phyloP scores from a whole-genome alignment of 306 rosid species.

The Vachellia pachyceras region DNA sequence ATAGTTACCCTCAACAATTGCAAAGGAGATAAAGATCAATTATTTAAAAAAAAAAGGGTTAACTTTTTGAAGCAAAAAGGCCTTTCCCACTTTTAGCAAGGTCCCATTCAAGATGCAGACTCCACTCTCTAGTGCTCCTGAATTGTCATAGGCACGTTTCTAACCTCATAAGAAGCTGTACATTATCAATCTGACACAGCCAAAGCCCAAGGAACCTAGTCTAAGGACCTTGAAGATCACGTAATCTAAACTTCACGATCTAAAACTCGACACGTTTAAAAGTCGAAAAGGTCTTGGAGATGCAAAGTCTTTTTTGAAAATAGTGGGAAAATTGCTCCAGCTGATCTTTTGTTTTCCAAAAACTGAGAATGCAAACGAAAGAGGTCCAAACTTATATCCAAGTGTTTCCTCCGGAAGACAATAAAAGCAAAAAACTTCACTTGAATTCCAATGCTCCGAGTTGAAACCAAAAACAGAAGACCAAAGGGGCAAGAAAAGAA shows the following conservation, averaged over 20 bases:
- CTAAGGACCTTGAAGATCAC: constrained; percentile 24
- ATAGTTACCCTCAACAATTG: constrained; percentile 40
- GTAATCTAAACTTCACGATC: constrained; percentile 39
- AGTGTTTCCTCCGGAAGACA: not conserved
- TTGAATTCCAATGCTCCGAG: constrained; percentile 22
- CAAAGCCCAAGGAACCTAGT: constrained; percentile 11
- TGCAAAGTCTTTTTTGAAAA: not conserved
- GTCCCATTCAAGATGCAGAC: constrained; percentile 69
- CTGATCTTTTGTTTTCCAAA: constrained; percentile 38
- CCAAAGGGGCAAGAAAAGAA: not conserved
- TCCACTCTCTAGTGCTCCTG: constrained; percentile 40
- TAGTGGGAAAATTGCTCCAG: constrained; percentile 1
- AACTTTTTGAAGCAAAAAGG: constrained; percentile 46
- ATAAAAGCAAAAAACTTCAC: constrained; percentile 6
- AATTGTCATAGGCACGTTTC: constrained; percentile 49
- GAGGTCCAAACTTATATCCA: constrained; percentile 3
- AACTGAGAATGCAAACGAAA: constrained; percentile 14
- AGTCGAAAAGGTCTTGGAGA: constrained; percentile 16
- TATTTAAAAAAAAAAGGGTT: constrained; percentile 17
- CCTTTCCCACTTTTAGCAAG: constrained; percentile 59
- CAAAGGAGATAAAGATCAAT: constrained; percentile 33
- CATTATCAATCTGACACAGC: constrained; percentile 31
- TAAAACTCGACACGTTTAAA: constrained; percentile 13
- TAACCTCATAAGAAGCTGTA: constrained; percentile 41
- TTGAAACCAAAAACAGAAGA: not conserved